A percentile compares a stretch with the other conserved stretches of the same genome.
Conservation (phyloP, 2,329 filamentous ascomycete species). For the Cytospora schulzeri region DNA sequence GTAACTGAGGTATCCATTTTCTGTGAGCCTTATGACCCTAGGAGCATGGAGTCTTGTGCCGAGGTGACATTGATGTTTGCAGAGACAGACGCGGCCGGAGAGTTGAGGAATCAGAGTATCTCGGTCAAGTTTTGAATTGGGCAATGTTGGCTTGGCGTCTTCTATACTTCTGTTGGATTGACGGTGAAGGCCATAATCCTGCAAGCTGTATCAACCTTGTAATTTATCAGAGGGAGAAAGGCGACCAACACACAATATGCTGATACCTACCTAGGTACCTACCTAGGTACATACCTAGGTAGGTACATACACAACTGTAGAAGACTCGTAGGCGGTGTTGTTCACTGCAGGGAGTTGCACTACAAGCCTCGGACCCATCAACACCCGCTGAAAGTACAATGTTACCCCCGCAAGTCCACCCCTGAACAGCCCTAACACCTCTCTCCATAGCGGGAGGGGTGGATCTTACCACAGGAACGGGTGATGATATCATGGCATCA, state of each 20-base stretch:
- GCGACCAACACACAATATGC: too few species aligned
- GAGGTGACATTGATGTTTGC: conserved; percentile 12
- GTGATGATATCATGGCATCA: neutral
- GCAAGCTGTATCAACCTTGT: too few species aligned
- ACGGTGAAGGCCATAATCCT: too few species aligned
- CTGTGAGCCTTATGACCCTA: conserved; percentile 17
- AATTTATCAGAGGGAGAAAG: too few species aligned
- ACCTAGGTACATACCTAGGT: too few species aligned
- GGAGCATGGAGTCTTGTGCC: conserved; percentile 9
- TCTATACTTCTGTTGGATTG: too few species aligned
- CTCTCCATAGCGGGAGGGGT: neutral
- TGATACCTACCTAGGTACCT: too few species aligned
- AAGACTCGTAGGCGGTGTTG: too few species aligned
- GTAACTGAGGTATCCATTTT: conserved; percentile 3
- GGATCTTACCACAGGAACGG: neutral
- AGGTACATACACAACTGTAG: too few species aligned
- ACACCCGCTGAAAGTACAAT: neutral
- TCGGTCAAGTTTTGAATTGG: conserved; percentile 16
- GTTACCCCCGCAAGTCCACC: neutral
- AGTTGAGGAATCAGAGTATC: neutral
- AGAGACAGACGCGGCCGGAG: neutral
- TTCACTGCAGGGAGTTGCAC: neutral
- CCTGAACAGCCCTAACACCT: neutral
- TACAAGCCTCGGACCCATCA: neutral
- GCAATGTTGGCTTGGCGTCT: neutral